A percentile compares a stretch with the other conserved stretches of the same genome.
These are phyloP conservation scores for Benincasa hispida DNA, from an alignment of 306 rosid species.

Conservation along the genomic window DNA sequence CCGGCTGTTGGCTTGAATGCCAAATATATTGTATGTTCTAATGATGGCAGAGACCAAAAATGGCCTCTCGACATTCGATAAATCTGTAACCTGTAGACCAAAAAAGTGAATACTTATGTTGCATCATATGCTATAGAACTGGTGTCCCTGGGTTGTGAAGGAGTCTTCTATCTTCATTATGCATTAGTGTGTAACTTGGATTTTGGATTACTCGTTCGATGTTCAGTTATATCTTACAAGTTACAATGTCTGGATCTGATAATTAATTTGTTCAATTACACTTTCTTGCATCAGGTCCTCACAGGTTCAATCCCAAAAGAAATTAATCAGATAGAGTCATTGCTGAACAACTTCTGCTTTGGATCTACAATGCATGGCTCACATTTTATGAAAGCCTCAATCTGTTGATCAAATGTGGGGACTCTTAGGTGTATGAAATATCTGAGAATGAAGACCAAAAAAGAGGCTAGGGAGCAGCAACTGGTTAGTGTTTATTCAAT, in stretches of 20 bases:
- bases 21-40: background rate
- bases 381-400: constrained; percentile 18
- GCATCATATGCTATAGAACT: background rate
- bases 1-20: background rate
- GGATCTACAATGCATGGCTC: constrained; percentile 32
- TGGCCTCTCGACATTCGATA: background rate
- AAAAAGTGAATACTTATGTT: background rate
- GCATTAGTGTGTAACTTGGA: background rate
- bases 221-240: background rate
- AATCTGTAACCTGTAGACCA: background rate
- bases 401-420: constrained; percentile 12
- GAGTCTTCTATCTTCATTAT: background rate
- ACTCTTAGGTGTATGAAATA: background rate
- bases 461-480: background rate
- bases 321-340: constrained; percentile 64
- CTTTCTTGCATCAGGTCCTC: constrained; percentile 28
- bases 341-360: constrained; percentile 56
- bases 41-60: background rate
- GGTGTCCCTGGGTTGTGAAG: background rate
- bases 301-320: constrained; percentile 79
- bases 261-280: background rate
- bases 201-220: background rate
- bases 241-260: background rate
- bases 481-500: background rate
- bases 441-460: background rate